A percentile compares a stretch with the other conserved stretches of the same genome.
Evolutionary conservation across 345 rosid species (phyloP).

Genomic region (Populus euphratica): DNA sequence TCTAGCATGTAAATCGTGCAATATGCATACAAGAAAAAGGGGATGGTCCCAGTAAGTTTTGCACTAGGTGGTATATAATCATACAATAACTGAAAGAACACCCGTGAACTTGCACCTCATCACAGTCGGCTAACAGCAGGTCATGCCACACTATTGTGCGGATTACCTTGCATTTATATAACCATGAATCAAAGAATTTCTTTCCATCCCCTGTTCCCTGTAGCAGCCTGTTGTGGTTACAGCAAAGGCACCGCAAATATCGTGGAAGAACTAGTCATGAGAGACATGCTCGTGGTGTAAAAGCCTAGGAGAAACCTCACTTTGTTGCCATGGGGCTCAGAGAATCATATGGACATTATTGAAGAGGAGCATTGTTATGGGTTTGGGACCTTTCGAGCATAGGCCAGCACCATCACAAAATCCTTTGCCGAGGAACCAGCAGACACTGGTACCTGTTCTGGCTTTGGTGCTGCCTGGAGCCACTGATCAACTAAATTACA

Average conservation of each 20-base stretch:
- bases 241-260: not conserved
- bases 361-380: conserved; percentile 4
- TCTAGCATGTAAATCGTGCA: not conserved
- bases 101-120: not conserved
- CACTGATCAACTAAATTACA: conserved; percentile 25
- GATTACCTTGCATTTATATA: not conserved
- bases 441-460: conserved; percentile 16
- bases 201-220: not conserved
- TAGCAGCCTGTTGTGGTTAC: not conserved
- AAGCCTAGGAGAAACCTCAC: conserved; percentile 9
- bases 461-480: conserved; percentile 16
- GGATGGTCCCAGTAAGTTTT: not conserved
- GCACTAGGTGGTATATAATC: not conserved
- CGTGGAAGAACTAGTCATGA: not conserved
- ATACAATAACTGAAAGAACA: not conserved
- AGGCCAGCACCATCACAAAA: conserved; percentile 29
- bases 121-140: not conserved
- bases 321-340: not conserved
- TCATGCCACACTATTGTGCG: not conserved
- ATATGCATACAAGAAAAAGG: not conserved
- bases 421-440: conserved; percentile 31
- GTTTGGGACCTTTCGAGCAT: conserved; percentile 24
- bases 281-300: conserved; percentile 3
- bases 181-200: not conserved
- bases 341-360: not conserved